Base-by-base conservation (phyloP, 495 filamentous ascomycete species). In the Neurospora sp. region DNA sequence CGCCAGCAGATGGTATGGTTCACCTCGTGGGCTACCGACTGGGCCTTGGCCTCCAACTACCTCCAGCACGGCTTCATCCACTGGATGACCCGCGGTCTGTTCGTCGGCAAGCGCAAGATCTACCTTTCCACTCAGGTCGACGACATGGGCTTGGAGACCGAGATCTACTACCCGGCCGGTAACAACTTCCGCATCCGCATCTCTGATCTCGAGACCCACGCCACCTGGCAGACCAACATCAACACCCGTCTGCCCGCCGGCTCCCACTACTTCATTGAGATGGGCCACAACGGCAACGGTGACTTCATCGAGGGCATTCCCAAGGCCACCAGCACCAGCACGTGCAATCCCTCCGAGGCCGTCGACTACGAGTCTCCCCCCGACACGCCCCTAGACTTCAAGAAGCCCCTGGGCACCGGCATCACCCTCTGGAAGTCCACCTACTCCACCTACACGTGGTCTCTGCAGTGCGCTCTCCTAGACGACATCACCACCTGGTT, bases 1-100 rank as follows among this genome's bases (percentile, higher is more conserved):
- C 83, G 88, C 69, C 82, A 90, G 80, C 87, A 91, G 78, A 89
- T 90, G 88, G 88, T 85, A 0, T 90, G 88, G 80, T 89, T 89
- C 81, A 85, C 87, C 46, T 76, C 77, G 20, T 88, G 86, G 72
- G 87, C 87, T 42, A 86, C 86, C 8, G 84, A 83, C 71, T 90
- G 89, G 88, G 85, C 85, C 73, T 77, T 82, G 16, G 83, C 87
- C 10, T 87, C 85, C 76, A 89, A 83, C 76, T 87, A 82, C 72
- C 78, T 90, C 73, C 87, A 89, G 78, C 89, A 91, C 79, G 86
- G 86, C n/a, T 90, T 86, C 86, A 89, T 91, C 73, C 85, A 86
- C 75, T 91, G 88, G 88, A 77, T 89, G 12, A 89, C 87, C 18
- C 83, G 87, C 42, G 89, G 89, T 42, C 74, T 89, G 4, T 86